Base-by-base conservation (phyloP, 371 early-diverging fungal species). In the Umbelopsis sp. region DNA sequence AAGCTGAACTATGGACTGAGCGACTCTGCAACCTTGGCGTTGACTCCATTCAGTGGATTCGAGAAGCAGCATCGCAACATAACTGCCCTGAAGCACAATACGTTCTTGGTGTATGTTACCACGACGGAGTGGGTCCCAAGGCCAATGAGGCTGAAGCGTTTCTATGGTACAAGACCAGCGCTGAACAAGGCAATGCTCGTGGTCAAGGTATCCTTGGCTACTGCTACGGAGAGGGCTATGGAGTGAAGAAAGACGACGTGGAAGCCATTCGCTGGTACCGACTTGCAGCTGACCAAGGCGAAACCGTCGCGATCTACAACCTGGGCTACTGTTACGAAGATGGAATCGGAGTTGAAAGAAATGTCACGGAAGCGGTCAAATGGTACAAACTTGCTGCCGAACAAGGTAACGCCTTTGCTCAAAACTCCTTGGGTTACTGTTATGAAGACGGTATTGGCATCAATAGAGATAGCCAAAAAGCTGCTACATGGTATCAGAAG, bases 381-480 rank as follows among this genome's bases (percentile, higher is more conserved):
- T 92, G 89, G 89, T 95, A 91, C 74, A 75, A 75, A 20, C 73
- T 76, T 44, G 79, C 93, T 14, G 93, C 94, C 32, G 82, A 79
- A 66, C 80, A 81, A 52, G 94, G 93, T 14, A 92, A 92, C 76
- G 85, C 89, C 46, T 88, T 89, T 67, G 94, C 94, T n/a, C 92
- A 92, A 75, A 92, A 92, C 81, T 81, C 85, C 32, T 77, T 95
- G 4, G 94, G 93, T 35, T 88, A 88, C 72, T 88, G 90, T 67
- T 91, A 92, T 74, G 93, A 93, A 72, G 89, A 91, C 67, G 94
- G 94, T 24, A 85, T 86, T 44, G 95, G 95, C 11, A 85, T 92
- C 9, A 75, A 74, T 22, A 70, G 84, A 64, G 80, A 93, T 69
- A 78, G 83, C 45, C 66, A 70, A 14, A 66, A 79, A 53, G 94